A percentile compares a stretch with the other conserved stretches of the same genome.
These are phyloP conservation scores for Thraustochytrium sp. DNA, from an alignment of 352 stramenopile species.

Conservation along the genomic window DNA sequence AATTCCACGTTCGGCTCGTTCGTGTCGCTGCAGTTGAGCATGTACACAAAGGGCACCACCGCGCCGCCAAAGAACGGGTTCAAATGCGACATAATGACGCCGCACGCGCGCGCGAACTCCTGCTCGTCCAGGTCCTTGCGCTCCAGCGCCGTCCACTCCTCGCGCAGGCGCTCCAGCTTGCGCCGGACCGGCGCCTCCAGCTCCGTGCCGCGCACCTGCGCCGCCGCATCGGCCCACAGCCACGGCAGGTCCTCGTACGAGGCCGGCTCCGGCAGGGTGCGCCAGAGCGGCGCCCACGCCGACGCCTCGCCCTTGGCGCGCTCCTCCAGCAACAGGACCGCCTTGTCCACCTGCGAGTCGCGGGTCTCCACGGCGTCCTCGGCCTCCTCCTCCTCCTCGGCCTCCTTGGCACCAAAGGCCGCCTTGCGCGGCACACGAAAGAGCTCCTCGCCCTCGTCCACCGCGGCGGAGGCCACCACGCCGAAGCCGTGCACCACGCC, in stretches of 20 bases:
- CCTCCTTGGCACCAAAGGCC: not conserved
- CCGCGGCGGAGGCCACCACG: not conserved
- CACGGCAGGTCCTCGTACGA: constrained; percentile 20
- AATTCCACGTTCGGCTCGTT: constrained; percentile 27
- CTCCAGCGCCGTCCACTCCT: not conserved
- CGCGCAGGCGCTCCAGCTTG: not conserved
- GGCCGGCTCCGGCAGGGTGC: not conserved
- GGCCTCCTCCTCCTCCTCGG: not conserved
- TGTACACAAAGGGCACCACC: constrained; percentile 31
- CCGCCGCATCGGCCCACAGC: not conserved
- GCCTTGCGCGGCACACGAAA: not conserved
- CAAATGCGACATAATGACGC: constrained; percentile 24
- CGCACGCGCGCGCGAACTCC: not conserved
- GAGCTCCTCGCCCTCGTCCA: not conserved
- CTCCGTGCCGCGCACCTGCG: not conserved
- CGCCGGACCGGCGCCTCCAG: not conserved
- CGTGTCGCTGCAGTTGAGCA: constrained; percentile 27
- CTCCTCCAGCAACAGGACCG: not conserved
- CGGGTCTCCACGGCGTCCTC: not conserved
- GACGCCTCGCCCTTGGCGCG: not conserved
- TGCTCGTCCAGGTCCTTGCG: not conserved
- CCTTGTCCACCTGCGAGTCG: not conserved
- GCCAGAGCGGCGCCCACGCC: not conserved
- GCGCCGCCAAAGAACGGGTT: constrained; percentile 24
- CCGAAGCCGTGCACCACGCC: constrained; percentile 22